Conservation (phyloP, 768 basidiomycete species). For the Hygrophorus pudorinus region DNA sequence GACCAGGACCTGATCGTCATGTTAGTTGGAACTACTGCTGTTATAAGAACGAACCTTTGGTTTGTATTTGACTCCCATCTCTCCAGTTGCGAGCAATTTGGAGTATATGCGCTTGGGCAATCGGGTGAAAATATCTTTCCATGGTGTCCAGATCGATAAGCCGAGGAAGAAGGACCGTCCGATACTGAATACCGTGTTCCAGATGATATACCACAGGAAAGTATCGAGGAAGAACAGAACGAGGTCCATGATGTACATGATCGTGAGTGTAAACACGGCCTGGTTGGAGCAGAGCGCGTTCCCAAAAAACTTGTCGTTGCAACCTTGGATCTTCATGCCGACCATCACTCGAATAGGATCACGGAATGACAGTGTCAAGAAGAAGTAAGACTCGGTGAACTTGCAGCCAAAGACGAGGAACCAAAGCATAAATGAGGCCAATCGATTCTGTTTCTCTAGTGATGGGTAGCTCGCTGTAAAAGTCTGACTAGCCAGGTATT, state of each 20-base stretch:
- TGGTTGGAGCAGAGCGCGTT: constrained; percentile 81
- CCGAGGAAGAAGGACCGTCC: constrained; percentile 83
- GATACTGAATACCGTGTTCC: constrained; percentile 94
- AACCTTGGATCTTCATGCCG: constrained; percentile 90
- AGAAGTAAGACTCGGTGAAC: constrained; percentile 95
- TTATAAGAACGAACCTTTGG: constrained; percentile 64
- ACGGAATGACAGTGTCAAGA: constrained; percentile 89
- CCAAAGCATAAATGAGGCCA: constrained; percentile 80
- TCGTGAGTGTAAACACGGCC: constrained; percentile 86
- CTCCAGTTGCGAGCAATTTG: constrained; percentile 85
- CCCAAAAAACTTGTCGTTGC: constrained; percentile 81
- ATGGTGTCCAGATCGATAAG: constrained; percentile 97
- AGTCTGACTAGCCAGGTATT: constrained; percentile 96
- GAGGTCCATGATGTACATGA: constrained; percentile 99
- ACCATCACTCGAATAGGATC: constrained; percentile 94
- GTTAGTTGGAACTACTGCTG: constrained; percentile 3
- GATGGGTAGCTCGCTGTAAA: constrained; percentile 93
- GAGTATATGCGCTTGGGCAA: constrained; percentile 96
- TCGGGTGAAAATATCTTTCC: constrained; percentile 94
- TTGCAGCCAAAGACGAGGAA: constrained; percentile 93
- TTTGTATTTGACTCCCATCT: constrained; percentile 99
- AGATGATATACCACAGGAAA: constrained; percentile 99
- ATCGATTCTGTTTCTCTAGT: constrained; percentile 51
- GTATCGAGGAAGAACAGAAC: constrained; percentile 98
- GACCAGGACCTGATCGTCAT: constrained; percentile 65